Evolutionary conservation across 129 eudicot genomes (phyloP).

Genomic region (Rutidosis leptorrhynchoides): DNA sequence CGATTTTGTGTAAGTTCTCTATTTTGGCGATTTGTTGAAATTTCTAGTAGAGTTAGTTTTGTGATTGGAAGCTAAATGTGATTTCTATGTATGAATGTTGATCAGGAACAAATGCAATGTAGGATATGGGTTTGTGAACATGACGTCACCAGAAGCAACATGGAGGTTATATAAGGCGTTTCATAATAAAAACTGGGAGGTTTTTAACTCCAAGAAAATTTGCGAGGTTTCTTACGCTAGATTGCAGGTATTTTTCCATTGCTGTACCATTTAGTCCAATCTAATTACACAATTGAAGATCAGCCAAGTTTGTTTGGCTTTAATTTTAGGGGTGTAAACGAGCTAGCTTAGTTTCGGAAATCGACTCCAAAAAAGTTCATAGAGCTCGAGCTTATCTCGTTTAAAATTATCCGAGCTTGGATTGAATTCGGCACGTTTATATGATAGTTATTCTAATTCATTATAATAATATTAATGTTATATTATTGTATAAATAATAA

Average conservation of each 20-base stretch:
- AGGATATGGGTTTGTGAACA: conserved; percentile 96
- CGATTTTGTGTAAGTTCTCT: conserved; percentile 64
- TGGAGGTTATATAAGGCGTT: conserved; percentile 76
- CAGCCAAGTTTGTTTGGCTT: no score
- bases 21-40: background rate
- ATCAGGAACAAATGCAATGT: conserved; percentile 90
- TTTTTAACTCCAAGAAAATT: conserved; percentile 88
- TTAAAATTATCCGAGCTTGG: no score
- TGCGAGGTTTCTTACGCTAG: conserved; percentile 92
- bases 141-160: conserved; percentile 84
- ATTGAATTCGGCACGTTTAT: no score
- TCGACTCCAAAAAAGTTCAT: no score
- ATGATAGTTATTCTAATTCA: no score
- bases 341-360: no score
- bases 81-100: background rate
- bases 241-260: conserved; percentile 50
- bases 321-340: no score
- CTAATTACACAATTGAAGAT: background rate
- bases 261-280: background rate
- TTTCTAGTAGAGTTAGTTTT: background rate
- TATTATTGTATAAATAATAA: no score
- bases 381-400: no score
- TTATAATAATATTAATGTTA: no score
- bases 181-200: conserved; percentile 87
- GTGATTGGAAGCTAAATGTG: background rate